Conservation (phyloP, 2,329 filamentous ascomycete species). For the Cercospora beticola region DNA sequence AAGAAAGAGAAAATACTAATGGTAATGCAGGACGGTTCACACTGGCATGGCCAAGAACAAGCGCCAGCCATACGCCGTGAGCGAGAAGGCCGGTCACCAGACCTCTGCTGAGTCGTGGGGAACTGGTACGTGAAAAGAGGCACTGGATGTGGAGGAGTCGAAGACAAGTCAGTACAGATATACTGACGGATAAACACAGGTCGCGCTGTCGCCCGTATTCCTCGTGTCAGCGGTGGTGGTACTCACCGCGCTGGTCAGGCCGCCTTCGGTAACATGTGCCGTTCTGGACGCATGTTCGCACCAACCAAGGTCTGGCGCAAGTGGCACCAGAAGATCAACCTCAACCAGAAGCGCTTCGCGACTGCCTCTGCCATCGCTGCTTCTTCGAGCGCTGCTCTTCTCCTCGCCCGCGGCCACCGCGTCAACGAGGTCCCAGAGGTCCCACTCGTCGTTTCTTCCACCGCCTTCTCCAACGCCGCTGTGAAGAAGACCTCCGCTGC, state of each 20-base stretch:
- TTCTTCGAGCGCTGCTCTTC: constrained; percentile 89
- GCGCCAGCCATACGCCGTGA: constrained; percentile 98
- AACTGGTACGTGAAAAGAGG: constrained; percentile 65
- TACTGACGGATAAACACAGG: constrained; percentile 53
- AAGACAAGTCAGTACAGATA: constrained; percentile 9
- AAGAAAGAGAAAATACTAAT: constrained; percentile 28
- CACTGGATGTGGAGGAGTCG: neutral
- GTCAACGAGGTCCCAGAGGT: constrained; percentile 91
- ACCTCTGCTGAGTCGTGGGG: constrained; percentile 99
- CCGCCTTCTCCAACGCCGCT: constrained; percentile 75
- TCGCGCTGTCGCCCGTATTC: constrained; percentile 99
- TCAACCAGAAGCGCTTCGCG: constrained; percentile 98
- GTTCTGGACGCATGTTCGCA: constrained; percentile 99
- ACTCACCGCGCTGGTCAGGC: constrained; percentile 99
- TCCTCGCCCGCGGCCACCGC: constrained; percentile 96
- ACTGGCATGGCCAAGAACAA: constrained; percentile 99
- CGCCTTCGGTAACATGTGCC: constrained; percentile 99
- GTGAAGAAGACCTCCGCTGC: constrained; percentile 87
- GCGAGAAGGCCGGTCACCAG: constrained; percentile 99
- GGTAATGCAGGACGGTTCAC: constrained; percentile 67
- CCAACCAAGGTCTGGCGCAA: constrained; percentile 99
- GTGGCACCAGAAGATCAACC: constrained; percentile 99
- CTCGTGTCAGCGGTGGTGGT: constrained; percentile 99
- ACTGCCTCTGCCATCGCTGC: constrained; percentile 96
- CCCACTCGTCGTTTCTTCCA: constrained; percentile 91